Base-by-base conservation (phyloP, 345 rosid genomes). In the Ceriops tagal region DNA sequence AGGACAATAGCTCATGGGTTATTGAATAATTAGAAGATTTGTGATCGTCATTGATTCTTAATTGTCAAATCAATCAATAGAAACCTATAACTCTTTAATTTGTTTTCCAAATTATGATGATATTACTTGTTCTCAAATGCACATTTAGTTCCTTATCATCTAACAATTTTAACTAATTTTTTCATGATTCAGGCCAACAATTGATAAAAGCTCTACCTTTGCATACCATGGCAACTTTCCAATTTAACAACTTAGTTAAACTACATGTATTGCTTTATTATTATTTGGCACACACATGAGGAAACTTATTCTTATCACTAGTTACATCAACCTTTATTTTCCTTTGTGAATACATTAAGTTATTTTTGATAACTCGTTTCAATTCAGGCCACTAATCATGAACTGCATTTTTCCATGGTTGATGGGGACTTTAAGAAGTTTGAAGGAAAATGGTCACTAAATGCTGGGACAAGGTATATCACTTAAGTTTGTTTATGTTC, bases 361-460 rank as follows among this genome's bases (percentile, higher is more conserved):
- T 49, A 22, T 39, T 28, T 39, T 62, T 18, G 24, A 61, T 58
- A 20, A 26, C 60, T 62, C 28, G 43, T 20, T 27, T 30, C 64
- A 46, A 37, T 69, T 68, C 79, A 93, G 98, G 83, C 85, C 59
- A 82, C 75, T 76, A 83, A 85, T 58, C 83, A 83, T 28, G 95
- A 91, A 66, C 89, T 93, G 67, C 89, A 76, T 73, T 93, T 93
- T 78, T 91, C 89, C 58, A 89, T 93, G 97, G 96, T 91, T 65
- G 98, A 91, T 77, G 98, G 98, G 28, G 98, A 91, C 81, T 93
- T 93, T 79, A 91, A 93, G 80, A 93, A 93, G 88, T 91, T 93
- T 69, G 96, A 93, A 68, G 98, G 98, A 67, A 95, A 87, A 75
- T 95, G 99, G 97, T 86, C 88, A 24, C 69, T 95, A 61, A 89